Base-by-base conservation (phyloP, 768 basidiomycete genomes). In the Termitomyces sp. region DNA sequence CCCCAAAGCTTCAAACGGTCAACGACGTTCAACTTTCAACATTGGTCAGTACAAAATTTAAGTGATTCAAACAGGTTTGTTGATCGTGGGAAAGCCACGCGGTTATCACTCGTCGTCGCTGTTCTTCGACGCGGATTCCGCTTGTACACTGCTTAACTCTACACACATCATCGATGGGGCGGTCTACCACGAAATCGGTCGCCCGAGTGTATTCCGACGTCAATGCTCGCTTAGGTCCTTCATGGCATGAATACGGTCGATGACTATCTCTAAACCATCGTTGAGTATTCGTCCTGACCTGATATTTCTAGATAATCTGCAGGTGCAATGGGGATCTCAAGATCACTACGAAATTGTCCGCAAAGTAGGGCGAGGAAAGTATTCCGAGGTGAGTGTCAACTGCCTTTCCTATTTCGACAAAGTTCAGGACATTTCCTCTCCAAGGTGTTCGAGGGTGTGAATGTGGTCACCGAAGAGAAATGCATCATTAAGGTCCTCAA, bases 401-500 rank as follows among this genome's bases (percentile, higher is more conserved):
- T 3, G 55, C 40, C 48, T 56, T 44, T 36, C 40, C n/a, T 23
- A 52, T 39, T 18, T 42, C 55, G 29, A 47, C 41, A 47, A 36
- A 43, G 27, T 60, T 57, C 56, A 38, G 56, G 57, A 58, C 45
- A 27, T 56, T 40, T 51, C 50, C 27, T 54, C 36, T 38, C 4
- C 64, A 27, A 92, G 91, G 91, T 93, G 56, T 96, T 96, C 63
- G 94, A 96, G 71, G 94, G 94, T 7, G 84, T 96, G 65, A 91
- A 95, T 68, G 85, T 94, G 57, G 84, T 89, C 49, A 89, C 87
- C 57, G 90, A 93, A 64, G 89, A 91, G 73, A 95, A 95, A 73
- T 95, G 94, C 70, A 96, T 96, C 72, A 94, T 98, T 76, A 98
- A 98, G 71, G 96, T 98, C 31, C 80, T 98, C 62, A 98, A 98